Percentiles rank a stretch among this genome's conserved stretches.
These are phyloP conservation scores for Pestalotiopsis sp. DNA, from an alignment of 2,329 filamentous ascomycete species.

Conservation along the genomic window DNA sequence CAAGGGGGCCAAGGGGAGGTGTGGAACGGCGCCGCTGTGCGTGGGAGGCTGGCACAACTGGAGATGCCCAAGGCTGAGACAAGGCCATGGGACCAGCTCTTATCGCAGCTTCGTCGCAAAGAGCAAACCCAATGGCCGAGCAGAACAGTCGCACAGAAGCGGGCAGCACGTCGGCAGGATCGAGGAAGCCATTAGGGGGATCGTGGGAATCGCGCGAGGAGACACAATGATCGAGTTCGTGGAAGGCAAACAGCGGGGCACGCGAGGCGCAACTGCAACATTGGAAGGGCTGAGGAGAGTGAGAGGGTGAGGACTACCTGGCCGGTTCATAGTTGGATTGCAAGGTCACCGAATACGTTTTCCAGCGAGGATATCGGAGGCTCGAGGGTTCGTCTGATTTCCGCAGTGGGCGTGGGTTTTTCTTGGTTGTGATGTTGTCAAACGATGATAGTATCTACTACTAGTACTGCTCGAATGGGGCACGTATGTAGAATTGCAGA, in stretches of 20 bases:
- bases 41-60: slow-evolving; percentile 4
- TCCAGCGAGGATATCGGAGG: not conserved
- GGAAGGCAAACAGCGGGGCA: slow-evolving; percentile 31
- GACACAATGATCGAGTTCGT: slow-evolving; percentile 23
- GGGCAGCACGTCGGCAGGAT: slow-evolving; percentile 14
- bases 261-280: slow-evolving; percentile 26
- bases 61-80: slow-evolving; percentile 8
- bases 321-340: slow-evolving; percentile 56
- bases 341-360: slow-evolving; percentile 2
- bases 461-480: slow-evolving; percentile 19
- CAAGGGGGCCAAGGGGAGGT: not conserved
- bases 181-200: slow-evolving; percentile 14
- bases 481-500: slow-evolving; percentile 10
- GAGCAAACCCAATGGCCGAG: slow-evolving; percentile 6
- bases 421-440: slow-evolving; percentile 7
- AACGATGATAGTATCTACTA: slow-evolving; percentile 6
- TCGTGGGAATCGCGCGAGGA: slow-evolving; percentile 22
- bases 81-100: not conserved
- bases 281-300: slow-evolving; percentile 17
- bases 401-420: slow-evolving; percentile 5
- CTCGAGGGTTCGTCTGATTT: slow-evolving; percentile 3
- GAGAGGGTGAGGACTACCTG: slow-evolving; percentile 50
- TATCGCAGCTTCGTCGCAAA: slow-evolving; percentile 12
- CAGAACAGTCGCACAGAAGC: slow-evolving; percentile 10
- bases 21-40: not conserved